Percentiles rank a stretch among this genome's conserved stretches.
These are phyloP conservation scores for Elsinoe arachidis DNA, from an alignment of 2,329 filamentous ascomycete species.

Conservation along the genomic window DNA sequence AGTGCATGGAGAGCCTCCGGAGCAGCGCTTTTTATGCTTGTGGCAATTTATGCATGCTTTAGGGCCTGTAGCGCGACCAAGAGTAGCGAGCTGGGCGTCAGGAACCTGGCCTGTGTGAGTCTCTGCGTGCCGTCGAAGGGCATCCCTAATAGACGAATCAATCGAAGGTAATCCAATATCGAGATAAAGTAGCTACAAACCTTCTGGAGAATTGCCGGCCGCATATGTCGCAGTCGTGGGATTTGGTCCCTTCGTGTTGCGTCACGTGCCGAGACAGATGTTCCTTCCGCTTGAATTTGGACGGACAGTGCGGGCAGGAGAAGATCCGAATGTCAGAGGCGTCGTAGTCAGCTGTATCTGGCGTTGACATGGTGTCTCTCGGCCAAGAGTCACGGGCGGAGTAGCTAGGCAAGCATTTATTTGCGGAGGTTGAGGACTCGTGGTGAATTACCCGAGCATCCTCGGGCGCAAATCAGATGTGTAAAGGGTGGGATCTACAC, in stretches of 20 bases:
- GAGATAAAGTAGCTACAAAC: background rate
- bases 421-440: too few relatives aligned
- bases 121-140: background rate
- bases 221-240: background rate
- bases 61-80: background rate
- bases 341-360: too few relatives aligned
- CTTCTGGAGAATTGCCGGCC: background rate
- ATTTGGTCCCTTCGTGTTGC: background rate
- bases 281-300: background rate
- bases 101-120: background rate
- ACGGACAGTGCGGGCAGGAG: background rate
- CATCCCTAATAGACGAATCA: background rate
- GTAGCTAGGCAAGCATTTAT: too few relatives aligned
- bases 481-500: too few relatives aligned
- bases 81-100: background rate
- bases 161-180: background rate
- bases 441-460: too few relatives aligned
- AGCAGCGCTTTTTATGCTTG: background rate
- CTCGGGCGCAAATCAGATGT: too few relatives aligned
- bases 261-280: background rate
- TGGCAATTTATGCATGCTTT: background rate
- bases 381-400: too few relatives aligned
- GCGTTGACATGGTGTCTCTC: too few relatives aligned
- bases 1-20: background rate
- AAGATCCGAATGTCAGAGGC: background rate